Percentiles rank a stretch among this genome's conserved stretches.
Conservation (phyloP, 306 rosid species). For the Prunus kanzakura region DNA sequence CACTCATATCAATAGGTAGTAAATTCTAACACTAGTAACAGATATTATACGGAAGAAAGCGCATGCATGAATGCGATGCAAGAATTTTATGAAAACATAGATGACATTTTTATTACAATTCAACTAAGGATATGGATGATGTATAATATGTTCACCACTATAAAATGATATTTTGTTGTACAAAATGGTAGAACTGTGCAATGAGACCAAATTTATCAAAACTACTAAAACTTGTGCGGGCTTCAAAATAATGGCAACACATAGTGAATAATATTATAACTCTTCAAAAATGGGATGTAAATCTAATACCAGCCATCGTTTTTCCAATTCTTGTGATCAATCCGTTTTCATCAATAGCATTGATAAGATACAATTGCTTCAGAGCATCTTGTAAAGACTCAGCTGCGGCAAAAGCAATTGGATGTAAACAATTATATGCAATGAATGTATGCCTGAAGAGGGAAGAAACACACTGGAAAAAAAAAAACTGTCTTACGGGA, state of each 20-base stretch:
- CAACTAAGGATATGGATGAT: not conserved
- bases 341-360: slow-evolving; percentile 89
- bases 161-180: not conserved
- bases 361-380: slow-evolving; percentile 89
- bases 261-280: not conserved
- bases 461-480: not conserved
- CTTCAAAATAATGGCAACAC: slow-evolving; percentile 9
- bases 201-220: not conserved
- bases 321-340: slow-evolving; percentile 70
- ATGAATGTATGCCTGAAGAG: not conserved
- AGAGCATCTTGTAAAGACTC: slow-evolving; percentile 91
- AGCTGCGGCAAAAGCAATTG: slow-evolving; percentile 55
- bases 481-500: slow-evolving; percentile 43
- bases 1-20: not conserved
- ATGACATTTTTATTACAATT: not conserved
- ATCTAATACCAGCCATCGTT: slow-evolving; percentile 84
- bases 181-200: not conserved
- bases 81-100: not conserved
- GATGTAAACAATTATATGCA: slow-evolving; percentile 23
- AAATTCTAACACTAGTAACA: slow-evolving; percentile 8
- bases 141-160: not conserved
- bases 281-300: slow-evolving; percentile 24
- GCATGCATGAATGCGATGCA: slow-evolving; percentile 1
- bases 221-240: slow-evolving; percentile 7
- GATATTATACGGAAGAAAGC: slow-evolving; percentile 15